These are phyloP conservation scores for Sarcodon sp. DNA, from an alignment of 768 basidiomycete species.

Conservation along the genomic window DNA sequence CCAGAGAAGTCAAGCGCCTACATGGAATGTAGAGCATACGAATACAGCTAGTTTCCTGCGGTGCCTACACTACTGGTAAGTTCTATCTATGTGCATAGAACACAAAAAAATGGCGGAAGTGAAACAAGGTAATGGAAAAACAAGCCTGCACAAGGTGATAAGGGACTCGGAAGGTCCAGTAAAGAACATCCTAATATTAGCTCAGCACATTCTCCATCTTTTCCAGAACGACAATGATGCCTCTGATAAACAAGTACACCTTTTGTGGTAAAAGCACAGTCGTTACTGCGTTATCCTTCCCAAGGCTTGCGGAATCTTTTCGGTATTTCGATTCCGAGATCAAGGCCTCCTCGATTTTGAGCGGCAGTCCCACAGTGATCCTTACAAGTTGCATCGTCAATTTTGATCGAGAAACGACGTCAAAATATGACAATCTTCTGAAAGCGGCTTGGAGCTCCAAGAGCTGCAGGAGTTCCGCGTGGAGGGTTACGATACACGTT, in stretches of 20 bases:
- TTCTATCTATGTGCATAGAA: too few relatives aligned
- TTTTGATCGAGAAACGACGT: conserved; percentile 62
- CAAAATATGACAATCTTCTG: conserved; percentile 63
- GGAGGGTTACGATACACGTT: conserved; percentile 62
- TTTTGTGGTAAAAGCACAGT: conserved; percentile 37
- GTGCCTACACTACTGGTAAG: too few relatives aligned
- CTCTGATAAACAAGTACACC: conserved; percentile 45
- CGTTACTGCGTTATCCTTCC: conserved; percentile 8
- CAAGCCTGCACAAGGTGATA: background rate
- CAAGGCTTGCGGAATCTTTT: conserved; percentile 10
- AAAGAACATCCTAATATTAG: background rate
- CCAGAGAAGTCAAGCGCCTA: too few relatives aligned
- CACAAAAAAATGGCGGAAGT: background rate
- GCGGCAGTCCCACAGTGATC: conserved; percentile 62
- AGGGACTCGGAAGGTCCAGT: background rate
- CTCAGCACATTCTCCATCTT: conserved; percentile 47
- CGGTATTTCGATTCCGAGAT: conserved; percentile 19
- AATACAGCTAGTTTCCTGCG: too few relatives aligned
- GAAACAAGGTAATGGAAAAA: background rate
- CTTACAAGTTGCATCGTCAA: conserved; percentile 68
- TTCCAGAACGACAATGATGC: conserved; percentile 49
- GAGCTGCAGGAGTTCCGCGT: conserved; percentile 61
- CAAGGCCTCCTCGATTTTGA: conserved; percentile 61
- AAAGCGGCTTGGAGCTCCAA: conserved; percentile 74
- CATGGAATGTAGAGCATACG: too few relatives aligned